Percentiles rank a stretch among this genome's conserved stretches.
phyloP scores from a whole-genome alignment of 2,329 filamentous ascomycete species.

The Monosporascus sp. region DNA sequence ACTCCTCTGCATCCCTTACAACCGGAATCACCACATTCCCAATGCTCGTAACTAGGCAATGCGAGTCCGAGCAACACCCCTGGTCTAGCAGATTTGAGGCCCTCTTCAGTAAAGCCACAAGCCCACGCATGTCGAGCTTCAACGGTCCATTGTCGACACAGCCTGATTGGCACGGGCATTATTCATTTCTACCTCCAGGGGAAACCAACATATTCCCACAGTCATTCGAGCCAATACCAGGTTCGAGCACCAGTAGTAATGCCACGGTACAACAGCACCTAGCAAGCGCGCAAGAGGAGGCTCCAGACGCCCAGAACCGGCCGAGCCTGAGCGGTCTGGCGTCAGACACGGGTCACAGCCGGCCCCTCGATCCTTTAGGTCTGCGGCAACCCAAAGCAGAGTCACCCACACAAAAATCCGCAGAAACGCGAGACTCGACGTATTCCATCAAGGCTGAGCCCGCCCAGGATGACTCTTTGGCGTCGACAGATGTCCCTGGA shows the following conservation, averaged over 20 bases:
- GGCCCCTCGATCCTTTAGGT: constrained; percentile 35
- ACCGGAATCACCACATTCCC: constrained; percentile 26
- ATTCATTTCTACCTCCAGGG: constrained; percentile 43
- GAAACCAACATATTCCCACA: constrained; percentile 42
- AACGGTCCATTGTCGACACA: constrained; percentile 47
- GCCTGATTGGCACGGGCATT: constrained; percentile 53
- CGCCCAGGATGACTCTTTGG: constrained; percentile 33
- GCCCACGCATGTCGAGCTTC: constrained; percentile 55
- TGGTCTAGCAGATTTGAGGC: constrained; percentile 52
- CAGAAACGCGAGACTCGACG: constrained; percentile 25
- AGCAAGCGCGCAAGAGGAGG: constrained; percentile 31
- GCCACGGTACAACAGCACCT: constrained; percentile 30
- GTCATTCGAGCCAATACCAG: constrained; percentile 36
- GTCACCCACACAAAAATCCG: constrained; percentile 32
- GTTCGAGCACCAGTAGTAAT: constrained; percentile 30
- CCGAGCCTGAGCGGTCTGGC: constrained; percentile 30
- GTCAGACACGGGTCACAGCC: constrained; percentile 32
- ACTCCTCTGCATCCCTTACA: background rate
- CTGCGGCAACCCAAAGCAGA: constrained; percentile 36
- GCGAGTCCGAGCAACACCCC: constrained; percentile 48
- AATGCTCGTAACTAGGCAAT: constrained; percentile 54
- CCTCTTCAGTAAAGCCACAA: constrained; percentile 38
- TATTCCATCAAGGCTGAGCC: constrained; percentile 35
- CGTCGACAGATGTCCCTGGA: constrained; percentile 33
- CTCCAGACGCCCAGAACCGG: constrained; percentile 60